Conservation (phyloP, 2,329 filamentous ascomycete species). For the Colletotrichum zoysiae region DNA sequence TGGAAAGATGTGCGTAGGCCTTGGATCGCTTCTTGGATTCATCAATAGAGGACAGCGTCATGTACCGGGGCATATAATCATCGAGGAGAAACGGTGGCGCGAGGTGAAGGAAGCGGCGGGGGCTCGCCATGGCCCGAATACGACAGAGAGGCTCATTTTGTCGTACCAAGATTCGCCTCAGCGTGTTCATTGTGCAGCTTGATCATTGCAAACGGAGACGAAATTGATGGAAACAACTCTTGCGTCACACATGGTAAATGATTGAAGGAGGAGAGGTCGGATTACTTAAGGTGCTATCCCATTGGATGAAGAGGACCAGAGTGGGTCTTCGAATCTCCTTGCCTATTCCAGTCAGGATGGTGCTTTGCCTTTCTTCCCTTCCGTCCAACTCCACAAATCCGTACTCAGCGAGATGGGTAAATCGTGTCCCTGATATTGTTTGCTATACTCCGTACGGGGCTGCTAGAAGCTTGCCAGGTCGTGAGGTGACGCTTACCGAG, state of each 20-base stretch:
- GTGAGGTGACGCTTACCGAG: not conserved
- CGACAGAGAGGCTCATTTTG: not conserved
- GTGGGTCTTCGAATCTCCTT: constrained; percentile 1
- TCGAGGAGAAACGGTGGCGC: constrained; percentile 78
- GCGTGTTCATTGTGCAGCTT: constrained; percentile 16
- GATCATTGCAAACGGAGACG: not conserved
- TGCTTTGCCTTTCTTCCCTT: not conserved
- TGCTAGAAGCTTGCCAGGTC: not conserved
- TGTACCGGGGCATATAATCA: constrained; percentile 80
- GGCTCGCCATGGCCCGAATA: not conserved
- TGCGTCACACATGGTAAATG: constrained; percentile 15
- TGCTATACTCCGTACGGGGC: not conserved
- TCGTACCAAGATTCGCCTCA: constrained; percentile 1
- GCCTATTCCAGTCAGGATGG: not conserved
- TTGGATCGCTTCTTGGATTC: constrained; percentile 78
- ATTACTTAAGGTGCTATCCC: constrained; percentile 25
- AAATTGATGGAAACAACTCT: constrained; percentile 4
- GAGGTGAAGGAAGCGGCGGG: constrained; percentile 59
- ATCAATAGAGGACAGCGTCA: constrained; percentile 75
- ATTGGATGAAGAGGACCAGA: constrained; percentile 1
- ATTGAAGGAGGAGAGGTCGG: constrained; percentile 8
- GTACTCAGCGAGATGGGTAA: too few relatives aligned
- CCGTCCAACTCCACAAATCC: not conserved
- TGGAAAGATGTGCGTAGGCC: constrained; percentile 80
- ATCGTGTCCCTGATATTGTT: not conserved